phyloP scores from a whole-genome alignment of 495 filamentous ascomycete species.

The Rhypophila decipiens region DNA sequence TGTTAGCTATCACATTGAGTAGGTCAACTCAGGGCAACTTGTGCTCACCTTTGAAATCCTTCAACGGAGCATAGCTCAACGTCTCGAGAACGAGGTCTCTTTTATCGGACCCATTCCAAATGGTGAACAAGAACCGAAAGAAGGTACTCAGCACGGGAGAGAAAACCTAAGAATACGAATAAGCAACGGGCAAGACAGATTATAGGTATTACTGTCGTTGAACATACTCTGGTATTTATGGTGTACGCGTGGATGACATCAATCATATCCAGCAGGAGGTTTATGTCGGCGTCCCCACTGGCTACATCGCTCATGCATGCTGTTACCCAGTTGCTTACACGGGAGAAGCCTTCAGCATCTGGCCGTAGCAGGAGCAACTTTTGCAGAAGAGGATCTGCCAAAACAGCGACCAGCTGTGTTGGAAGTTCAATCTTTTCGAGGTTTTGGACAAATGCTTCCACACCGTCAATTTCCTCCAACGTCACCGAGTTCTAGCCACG shows the following conservation, averaged over 20 bases:
- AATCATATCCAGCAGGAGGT: constrained; percentile 49
- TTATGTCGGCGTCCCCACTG: constrained; percentile 42
- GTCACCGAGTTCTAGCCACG: constrained; percentile 52
- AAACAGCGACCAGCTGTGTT: constrained; percentile 69
- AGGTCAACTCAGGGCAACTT: neutral
- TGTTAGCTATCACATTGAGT: constrained; percentile 3
- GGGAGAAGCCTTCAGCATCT: constrained; percentile 46
- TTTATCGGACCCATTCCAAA: constrained; percentile 64
- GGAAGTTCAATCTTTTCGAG: constrained; percentile 76
- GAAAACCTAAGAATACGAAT: constrained; percentile 41
- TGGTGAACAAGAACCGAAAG: constrained; percentile 50
- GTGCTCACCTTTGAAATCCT: constrained; percentile 48
- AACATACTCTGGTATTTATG: constrained; percentile 55
- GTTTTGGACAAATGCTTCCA: constrained; percentile 65
- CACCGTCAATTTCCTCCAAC: constrained; percentile 71
- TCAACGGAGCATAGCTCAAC: constrained; percentile 56
- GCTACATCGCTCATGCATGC: constrained; percentile 55
- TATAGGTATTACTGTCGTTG: constrained; percentile 22
- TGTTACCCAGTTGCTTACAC: constrained; percentile 62
- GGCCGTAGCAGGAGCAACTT: constrained; percentile 64
- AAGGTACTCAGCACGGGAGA: constrained; percentile 58
- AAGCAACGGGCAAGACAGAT: constrained; percentile 50
- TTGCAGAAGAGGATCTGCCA: constrained; percentile 72
- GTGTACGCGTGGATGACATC: constrained; percentile 54
- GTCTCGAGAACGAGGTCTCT: constrained; percentile 57